A percentile compares a stretch with the other conserved stretches of the same genome.
Conservation (phyloP, 441 rosid genomes). For the Erodium chrysanthum region DNA sequence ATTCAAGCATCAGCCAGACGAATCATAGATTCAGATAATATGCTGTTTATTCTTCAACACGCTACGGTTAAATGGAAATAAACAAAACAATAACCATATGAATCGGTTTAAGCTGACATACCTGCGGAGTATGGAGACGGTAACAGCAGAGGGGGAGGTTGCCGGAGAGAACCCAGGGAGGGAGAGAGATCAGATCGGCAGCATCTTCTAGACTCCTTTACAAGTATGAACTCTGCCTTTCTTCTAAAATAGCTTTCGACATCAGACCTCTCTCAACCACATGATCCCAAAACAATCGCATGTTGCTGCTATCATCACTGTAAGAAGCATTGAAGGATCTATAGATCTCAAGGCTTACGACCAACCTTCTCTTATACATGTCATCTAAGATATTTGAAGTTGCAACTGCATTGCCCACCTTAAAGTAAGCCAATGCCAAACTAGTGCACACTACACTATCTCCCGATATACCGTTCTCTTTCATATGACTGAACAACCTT, state of each 20-base stretch:
- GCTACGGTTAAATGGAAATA: too few species aligned
- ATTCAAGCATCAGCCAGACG: too few species aligned
- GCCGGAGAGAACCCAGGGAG: too few species aligned
- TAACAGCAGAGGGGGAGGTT: too few species aligned
- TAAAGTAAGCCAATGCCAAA: constrained; percentile 72
- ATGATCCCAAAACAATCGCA: constrained; percentile 63
- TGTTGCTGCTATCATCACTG: constrained; percentile 36
- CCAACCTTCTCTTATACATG: constrained; percentile 67
- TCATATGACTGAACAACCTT: constrained; percentile 44
- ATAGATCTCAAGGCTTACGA: constrained; percentile 60
- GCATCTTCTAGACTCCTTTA: not conserved
- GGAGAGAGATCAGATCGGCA: too few species aligned
- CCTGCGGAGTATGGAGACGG: too few species aligned
- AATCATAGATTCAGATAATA: too few species aligned
- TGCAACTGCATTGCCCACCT: constrained; percentile 45
- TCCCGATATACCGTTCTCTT: constrained; percentile 52
- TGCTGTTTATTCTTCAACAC: too few species aligned
- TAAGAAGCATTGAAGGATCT: constrained; percentile 50
- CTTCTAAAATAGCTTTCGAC: constrained; percentile 52
- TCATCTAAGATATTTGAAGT: constrained; percentile 47
- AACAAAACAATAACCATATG: too few species aligned
- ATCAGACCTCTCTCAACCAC: constrained; percentile 50
- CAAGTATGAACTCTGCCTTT: not conserved
- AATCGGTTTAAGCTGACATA: too few species aligned
- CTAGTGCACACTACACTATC: constrained; percentile 57